Evolutionary conservation across 2,329 filamentous ascomycete species (phyloP), one percentile per base, ranked within the genome.

Genomic region (Dactylellina haptotyla): DNA sequence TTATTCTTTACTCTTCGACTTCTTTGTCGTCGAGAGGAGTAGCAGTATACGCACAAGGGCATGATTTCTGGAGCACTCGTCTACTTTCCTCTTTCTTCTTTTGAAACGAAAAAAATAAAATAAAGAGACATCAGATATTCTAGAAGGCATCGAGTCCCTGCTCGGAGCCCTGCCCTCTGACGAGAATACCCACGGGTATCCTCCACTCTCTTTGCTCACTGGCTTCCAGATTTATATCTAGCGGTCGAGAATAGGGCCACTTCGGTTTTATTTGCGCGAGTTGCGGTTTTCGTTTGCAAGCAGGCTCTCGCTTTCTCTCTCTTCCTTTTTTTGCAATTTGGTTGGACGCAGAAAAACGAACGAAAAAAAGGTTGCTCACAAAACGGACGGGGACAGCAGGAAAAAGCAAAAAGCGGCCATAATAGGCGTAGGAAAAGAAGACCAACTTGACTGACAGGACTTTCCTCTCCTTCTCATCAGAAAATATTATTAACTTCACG

Each of bases 391-490:
- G 32, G 48, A 39, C 28, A 56, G 18, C 28, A 20, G 53, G 48
- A 69, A 69, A 56, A 62, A 69, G 64, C 46, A 69, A 62, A 54
- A 56, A 61, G 18, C 34, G 18, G 34, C 25, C 46, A 26, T 25
- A 69, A 61, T 30, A 32, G 39, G 54, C 56, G n/a, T 18, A 37
- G 16, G 6, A 26, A 39, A 23, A 34, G 25, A 59, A 37, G 54
- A 56, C 43, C 54, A 69, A 69, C 48, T 62, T 58, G 48, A n/a
- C n/a, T n/a, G n/a, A 54, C 54, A 57, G 56, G 56, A 54, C 59
- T 58, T 59, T 58, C 46, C 51, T 65, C 59, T 72, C 67, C 67
- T 61, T 65, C 59, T 48, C 66, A 51, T 64, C 58, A 71, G 45
- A 43, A 57, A 59, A 43, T 46, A 63, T 34, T 51, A 63, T 54